Percentiles rank a stretch among this genome's conserved stretches.
Conservation (phyloP, 768 basidiomycete species). For the Phanerochaete carnosa region DNA sequence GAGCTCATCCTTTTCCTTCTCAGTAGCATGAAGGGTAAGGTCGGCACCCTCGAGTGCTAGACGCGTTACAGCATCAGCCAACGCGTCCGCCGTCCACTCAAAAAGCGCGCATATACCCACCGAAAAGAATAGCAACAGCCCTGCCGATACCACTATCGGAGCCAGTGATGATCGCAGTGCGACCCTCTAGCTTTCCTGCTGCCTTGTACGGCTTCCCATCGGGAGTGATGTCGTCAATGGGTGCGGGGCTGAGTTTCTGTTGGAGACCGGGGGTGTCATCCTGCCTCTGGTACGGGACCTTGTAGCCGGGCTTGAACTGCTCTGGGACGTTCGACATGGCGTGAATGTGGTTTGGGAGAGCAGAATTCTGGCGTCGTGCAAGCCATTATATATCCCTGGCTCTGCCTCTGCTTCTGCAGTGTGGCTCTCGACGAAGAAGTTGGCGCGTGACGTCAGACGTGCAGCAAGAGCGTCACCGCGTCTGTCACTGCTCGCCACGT, state of each 20-base stretch:
- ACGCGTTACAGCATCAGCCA: background rate
- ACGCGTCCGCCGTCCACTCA: background rate
- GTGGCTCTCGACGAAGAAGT: background rate
- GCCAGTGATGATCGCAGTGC: constrained; percentile 47
- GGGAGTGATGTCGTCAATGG: constrained; percentile 38
- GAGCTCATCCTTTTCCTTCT: constrained; percentile 39
- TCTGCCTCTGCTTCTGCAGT: background rate
- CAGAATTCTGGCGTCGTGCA: background rate
- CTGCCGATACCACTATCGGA: constrained; percentile 49
- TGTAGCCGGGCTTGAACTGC: constrained; percentile 31
- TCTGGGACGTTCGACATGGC: constrained; percentile 13
- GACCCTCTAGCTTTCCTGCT: constrained; percentile 43
- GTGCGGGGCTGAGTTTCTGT: constrained; percentile 29
- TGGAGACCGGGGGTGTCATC: constrained; percentile 28
- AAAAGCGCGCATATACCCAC: constrained; percentile 13
- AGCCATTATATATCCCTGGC: background rate
- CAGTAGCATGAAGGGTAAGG: constrained; percentile 27
- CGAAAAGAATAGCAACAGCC: constrained; percentile 38
- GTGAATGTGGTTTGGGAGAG: background rate
- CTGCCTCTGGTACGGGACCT: constrained; percentile 29
- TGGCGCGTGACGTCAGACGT: constrained; percentile 11
- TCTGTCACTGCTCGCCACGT: background rate
- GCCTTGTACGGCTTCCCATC: constrained; percentile 44
- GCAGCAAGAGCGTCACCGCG: background rate
- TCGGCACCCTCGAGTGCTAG: constrained; percentile 35